Evolutionary conservation across 805 yeast genomes (phyloP).

Genomic region (Cyberlindnera maritima): DNA sequence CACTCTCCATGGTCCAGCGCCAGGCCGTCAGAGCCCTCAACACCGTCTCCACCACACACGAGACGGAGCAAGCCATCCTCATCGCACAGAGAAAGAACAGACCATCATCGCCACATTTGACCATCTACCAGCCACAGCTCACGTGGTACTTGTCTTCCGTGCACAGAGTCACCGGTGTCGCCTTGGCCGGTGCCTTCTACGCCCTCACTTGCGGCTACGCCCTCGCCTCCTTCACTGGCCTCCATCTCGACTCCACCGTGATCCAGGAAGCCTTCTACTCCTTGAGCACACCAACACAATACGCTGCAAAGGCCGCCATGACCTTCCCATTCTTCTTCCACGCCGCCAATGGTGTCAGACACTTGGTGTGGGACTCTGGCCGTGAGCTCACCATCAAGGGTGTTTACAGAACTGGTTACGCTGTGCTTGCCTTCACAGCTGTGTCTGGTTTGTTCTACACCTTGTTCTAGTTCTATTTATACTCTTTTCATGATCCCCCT

Average conservation of each 20-base stretch:
- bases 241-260: slow-evolving; percentile 34
- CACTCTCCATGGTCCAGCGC: slow-evolving; percentile 16
- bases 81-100: slow-evolving; percentile 81
- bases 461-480: slow-evolving; percentile 16
- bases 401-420: slow-evolving; percentile 89
- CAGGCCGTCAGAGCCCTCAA: slow-evolving; percentile 21
- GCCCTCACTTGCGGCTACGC: slow-evolving; percentile 76
- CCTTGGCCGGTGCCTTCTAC: slow-evolving; percentile 76
- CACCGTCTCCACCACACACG: slow-evolving; percentile 53
- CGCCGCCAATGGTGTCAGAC: slow-evolving; percentile 84
- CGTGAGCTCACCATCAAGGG: slow-evolving; percentile 76
- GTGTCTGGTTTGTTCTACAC: slow-evolving; percentile 51
- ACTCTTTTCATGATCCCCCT: background rate
- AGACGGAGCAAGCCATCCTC: slow-evolving; percentile 66
- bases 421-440: slow-evolving; percentile 64
- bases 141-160: slow-evolving; percentile 77
- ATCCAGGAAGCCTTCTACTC: slow-evolving; percentile 41
- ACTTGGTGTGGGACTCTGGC: slow-evolving; percentile 90
- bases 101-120: slow-evolving; percentile 87
- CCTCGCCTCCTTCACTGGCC: slow-evolving; percentile 61
- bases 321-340: slow-evolving; percentile 90
- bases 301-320: slow-evolving; percentile 62
- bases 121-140: slow-evolving; percentile 88
- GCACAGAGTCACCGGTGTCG: slow-evolving; percentile 88
- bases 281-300: slow-evolving; percentile 61